Conservation (phyloP, 371 early-diverging fungal species). For the Apophysomyces sp. region DNA sequence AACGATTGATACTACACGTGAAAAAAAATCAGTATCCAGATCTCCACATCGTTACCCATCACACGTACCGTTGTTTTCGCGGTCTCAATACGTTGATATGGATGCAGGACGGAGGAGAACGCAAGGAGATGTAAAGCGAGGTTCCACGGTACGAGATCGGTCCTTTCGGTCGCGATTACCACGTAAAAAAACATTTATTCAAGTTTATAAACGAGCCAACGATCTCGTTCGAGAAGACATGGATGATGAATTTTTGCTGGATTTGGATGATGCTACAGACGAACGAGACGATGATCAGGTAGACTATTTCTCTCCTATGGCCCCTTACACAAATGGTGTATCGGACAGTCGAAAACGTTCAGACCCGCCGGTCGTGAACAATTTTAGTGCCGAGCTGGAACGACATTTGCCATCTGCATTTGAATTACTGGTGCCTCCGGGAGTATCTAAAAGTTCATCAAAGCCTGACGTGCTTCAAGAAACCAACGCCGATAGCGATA, state of each 20-base stretch:
- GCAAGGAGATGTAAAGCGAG: neutral
- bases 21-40: neutral
- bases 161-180: conserved; percentile 39
- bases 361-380: conserved; percentile 11
- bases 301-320: conserved; percentile 41
- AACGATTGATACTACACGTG: neutral
- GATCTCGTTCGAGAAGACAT: conserved; percentile 65
- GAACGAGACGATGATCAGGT: conserved; percentile 19
- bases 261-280: conserved; percentile 37
- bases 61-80: neutral
- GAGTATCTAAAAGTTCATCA: conserved; percentile 13
- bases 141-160: neutral
- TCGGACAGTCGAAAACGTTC: conserved; percentile 7
- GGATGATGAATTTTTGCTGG: conserved; percentile 54
- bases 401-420: conserved; percentile 29
- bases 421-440: conserved; percentile 29
- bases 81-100: neutral
- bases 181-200: conserved; percentile 57
- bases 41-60: neutral
- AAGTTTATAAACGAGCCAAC: conserved; percentile 62
- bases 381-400: conserved; percentile 16
- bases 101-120: neutral
- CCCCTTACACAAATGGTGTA: conserved; percentile 29
- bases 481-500: neutral
- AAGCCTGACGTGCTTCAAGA: neutral